A percentile compares a stretch with the other conserved stretches of the same genome.
Conservation (phyloP, 805 yeast species). For the Scheffersomyces amazonensis region DNA sequence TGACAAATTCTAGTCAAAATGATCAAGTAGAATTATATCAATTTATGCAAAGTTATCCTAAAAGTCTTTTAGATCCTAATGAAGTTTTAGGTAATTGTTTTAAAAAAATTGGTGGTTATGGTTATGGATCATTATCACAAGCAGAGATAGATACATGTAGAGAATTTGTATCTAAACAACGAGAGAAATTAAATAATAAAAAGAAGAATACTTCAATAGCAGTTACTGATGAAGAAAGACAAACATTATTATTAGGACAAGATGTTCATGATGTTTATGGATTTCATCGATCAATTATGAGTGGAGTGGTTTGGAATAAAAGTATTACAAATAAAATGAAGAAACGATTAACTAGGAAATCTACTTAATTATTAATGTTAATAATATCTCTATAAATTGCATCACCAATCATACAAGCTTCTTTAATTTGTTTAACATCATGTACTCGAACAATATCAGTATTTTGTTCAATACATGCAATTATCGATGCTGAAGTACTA, state of each 20-base stretch:
- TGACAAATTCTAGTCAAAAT: slow-evolving; percentile 17
- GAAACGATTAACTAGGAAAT: slow-evolving; percentile 24
- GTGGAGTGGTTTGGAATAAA: slow-evolving; percentile 64
- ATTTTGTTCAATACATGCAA: slow-evolving; percentile 70
- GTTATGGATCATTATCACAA: slow-evolving; percentile 72
- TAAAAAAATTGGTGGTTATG: slow-evolving; percentile 61
- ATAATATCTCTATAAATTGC: slow-evolving; percentile 52
- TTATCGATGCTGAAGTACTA: slow-evolving; percentile 74
- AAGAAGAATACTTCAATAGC: slow-evolving; percentile 29
- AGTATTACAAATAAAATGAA: slow-evolving; percentile 55
- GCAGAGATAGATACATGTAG: slow-evolving; percentile 79
- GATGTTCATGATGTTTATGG: slow-evolving; percentile 44
- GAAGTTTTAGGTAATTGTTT: slow-evolving; percentile 70
- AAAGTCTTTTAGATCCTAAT: slow-evolving; percentile 65
- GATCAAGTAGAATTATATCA: slow-evolving; percentile 65
- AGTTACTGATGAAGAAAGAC: slow-evolving; percentile 39
- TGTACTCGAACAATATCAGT: slow-evolving; percentile 87
- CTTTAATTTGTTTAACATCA: slow-evolving; percentile 58
- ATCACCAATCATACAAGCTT: slow-evolving; percentile 60
- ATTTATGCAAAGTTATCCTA: slow-evolving; percentile 80
- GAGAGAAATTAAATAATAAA: slow-evolving; percentile 37
- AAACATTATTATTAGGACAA: slow-evolving; percentile 17
- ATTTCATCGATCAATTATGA: slow-evolving; percentile 41
- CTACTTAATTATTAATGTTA: slow-evolving; percentile 4
- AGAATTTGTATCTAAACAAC: slow-evolving; percentile 67